Evolutionary conservation across 257 asterid genomes (phyloP), one percentile per base, ranked within the genome.

Genomic region (Solanum rostratum): DNA sequence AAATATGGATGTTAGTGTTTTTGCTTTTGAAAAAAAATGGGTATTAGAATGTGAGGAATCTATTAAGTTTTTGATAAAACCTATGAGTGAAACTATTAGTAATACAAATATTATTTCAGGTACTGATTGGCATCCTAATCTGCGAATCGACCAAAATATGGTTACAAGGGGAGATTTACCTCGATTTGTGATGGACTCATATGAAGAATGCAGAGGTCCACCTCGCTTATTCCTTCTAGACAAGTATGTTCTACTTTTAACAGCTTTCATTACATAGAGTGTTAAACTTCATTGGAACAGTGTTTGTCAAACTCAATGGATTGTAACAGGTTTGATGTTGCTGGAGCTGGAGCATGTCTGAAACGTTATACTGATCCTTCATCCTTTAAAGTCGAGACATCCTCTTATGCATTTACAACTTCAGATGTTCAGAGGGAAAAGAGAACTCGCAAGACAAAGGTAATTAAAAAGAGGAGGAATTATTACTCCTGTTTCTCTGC

Each of bases 301-400:
- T 22, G 0, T 78, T 78, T 78, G 19, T 27, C 82, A 49, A 78
- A 78, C 46, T 78, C 18, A 45, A 84, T 82, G 81, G 15, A 55
- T 84, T 73, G 14, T 22, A 78, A 84, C 79, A 97, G 99, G 95
- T 97, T 95, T 88, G 99, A 97, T 89, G 93, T 93, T 80, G 99
- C 96, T 81, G 99, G 99, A 80, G 98, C 97, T 89, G 99, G 99
- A 87, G 96, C 98, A 84, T 95, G 97, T 88, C 91, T 94, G 74
- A 95, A 94, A 89, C 99, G 98, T 54, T 97, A 93, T 90, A 94
- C 99, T 5, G 98, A 97, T 85, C 99, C 99, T 68, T 95, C 98
- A 62, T 91, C 89, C 88, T 97, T 89, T 87, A 97, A 92, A 90
- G 85, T 88, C 69, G 99, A 93, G 87, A 46, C 88, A 18, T 71